A percentile compares a stretch with the other conserved stretches of the same genome.
Conservation (phyloP, 2,329 filamentous ascomycete species). For the Arthrocladium fulminans region DNA sequence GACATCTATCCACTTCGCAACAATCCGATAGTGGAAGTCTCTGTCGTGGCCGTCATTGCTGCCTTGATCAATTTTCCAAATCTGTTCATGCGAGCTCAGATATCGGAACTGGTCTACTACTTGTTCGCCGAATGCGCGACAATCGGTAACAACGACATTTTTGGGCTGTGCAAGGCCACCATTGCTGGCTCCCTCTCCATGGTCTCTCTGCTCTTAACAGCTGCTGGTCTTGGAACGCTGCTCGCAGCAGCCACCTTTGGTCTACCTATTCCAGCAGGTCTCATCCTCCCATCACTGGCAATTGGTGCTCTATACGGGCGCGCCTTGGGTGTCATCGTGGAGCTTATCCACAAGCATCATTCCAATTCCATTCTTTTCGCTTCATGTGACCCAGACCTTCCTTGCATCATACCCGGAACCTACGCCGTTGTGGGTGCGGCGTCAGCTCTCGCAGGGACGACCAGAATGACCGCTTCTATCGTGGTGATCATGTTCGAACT, state of each 20-base stretch:
- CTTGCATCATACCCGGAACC: slow-evolving; percentile 85
- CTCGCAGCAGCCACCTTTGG: slow-evolving; percentile 86
- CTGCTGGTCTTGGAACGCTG: slow-evolving; percentile 73
- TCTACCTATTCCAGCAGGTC: slow-evolving; percentile 86
- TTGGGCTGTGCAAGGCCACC: slow-evolving; percentile 74
- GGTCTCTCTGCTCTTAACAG: slow-evolving; percentile 72
- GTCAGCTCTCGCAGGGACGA: slow-evolving; percentile 86
- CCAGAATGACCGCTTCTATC: slow-evolving; percentile 93
- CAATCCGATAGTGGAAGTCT: slow-evolving; percentile 69
- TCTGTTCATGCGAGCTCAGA: slow-evolving; percentile 88
- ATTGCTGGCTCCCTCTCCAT: slow-evolving; percentile 74
- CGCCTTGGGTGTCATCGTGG: slow-evolving; percentile 78
- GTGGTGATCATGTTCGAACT: slow-evolving; percentile 99
- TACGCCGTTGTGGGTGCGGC: slow-evolving; percentile 96
- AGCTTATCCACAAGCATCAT: slow-evolving; percentile 74
- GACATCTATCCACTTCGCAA: slow-evolving; percentile 33
- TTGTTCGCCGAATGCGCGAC: slow-evolving; percentile 86
- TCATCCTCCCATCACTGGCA: slow-evolving; percentile 91
- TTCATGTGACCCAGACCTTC: slow-evolving; percentile 73
- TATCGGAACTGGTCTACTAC: slow-evolving; percentile 80
- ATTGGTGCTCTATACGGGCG: slow-evolving; percentile 87
- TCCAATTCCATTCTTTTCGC: slow-evolving; percentile 69
- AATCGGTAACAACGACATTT: slow-evolving; percentile 65
- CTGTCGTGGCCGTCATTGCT: slow-evolving; percentile 68
- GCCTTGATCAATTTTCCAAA: slow-evolving; percentile 92